phyloP scores from a whole-genome alignment of 257 asterid species.

The Knoxia roxburghii region DNA sequence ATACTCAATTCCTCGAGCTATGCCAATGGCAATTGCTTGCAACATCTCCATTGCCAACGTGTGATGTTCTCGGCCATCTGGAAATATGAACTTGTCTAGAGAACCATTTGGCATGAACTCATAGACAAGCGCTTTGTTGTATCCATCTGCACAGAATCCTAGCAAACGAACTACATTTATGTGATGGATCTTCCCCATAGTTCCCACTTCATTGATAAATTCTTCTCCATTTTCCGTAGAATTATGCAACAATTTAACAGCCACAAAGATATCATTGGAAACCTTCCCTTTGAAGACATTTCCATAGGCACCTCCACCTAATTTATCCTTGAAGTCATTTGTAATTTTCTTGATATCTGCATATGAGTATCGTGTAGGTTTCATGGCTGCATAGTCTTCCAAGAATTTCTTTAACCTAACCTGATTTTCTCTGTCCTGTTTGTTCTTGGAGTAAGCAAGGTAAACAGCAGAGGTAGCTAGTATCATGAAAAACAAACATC shows the following conservation, averaged over 20 bases:
- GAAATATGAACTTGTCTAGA: constrained; percentile 29
- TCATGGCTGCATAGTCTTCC: not conserved
- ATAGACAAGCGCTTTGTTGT: too few relatives aligned
- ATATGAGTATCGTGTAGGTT: constrained; percentile 1
- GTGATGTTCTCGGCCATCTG: constrained; percentile 1
- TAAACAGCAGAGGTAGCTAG: not conserved
- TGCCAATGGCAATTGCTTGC: constrained; percentile 24
- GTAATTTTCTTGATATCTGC: constrained; percentile 15
- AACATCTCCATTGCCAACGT: constrained; percentile 23
- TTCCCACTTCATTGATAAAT: too few relatives aligned
- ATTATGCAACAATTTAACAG: not conserved
- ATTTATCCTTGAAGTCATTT: too few relatives aligned
- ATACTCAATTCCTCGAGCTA: constrained; percentile 33
- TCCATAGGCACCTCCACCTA: constrained; percentile 50
- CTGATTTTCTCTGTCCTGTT: not conserved
- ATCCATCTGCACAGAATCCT: too few relatives aligned
- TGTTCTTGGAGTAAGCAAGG: not conserved
- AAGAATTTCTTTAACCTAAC: not conserved
- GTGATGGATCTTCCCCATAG: too few relatives aligned
- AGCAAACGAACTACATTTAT: too few relatives aligned
- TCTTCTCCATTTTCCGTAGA: not conserved
- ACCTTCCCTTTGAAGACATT: constrained; percentile 2
- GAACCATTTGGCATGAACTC: constrained; percentile 23
- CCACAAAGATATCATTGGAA: not conserved
- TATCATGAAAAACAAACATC: too few relatives aligned